Base-by-base conservation (phyloP, 306 rosid species). In the Gastrolobium villosum region DNA sequence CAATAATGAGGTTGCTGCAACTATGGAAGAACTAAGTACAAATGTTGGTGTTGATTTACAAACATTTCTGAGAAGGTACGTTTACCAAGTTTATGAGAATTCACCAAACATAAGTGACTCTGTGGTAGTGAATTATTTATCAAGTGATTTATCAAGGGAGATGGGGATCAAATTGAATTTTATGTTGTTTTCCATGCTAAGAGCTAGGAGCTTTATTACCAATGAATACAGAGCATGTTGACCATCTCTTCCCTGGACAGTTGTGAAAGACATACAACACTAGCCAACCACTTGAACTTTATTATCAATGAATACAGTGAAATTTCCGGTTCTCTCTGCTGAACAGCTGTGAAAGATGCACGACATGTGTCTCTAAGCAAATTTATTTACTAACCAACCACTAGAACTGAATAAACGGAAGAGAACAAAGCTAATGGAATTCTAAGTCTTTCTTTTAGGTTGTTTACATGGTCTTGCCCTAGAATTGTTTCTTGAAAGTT, bases 11-110 rank as follows among this genome's bases (percentile, higher is more conserved):
- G 64, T 81, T 65, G 32, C 78, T 60, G 66, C 76, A 84, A 78
- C 81, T 43, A 34, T 79, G 69, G 94, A 94, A 65, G 88, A 89
- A 79, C 56, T 89, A 59, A 85, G 77, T 81, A 59, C 78, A 78
- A 61, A 57, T 55, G 48, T 89, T 10, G 90, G 96, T 61, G 59
- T 63, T 69, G 81, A 87, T 44, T 75, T 83, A 37, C 67, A 49
- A 57, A 39, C 40, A 35, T 34, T 70, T 41, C 9, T 70, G 26
- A 20, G 26, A 55, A 71, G 84, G 79, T 82, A 79, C 13, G 68
- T 28, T 62, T 67, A 20, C 76, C 37, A 31, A 57, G 50, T 50
- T 57, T 26, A 10, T 50, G 37, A 41, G 39, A 57, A 46, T 65
- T 53, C n/a, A 5, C 50, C 35, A 10, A 76, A 64, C 35, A 57